Evolutionary conservation across 495 filamentous ascomycete genomes (phyloP), one percentile per base, ranked within the genome.

Genomic region (Halenospora varia): DNA sequence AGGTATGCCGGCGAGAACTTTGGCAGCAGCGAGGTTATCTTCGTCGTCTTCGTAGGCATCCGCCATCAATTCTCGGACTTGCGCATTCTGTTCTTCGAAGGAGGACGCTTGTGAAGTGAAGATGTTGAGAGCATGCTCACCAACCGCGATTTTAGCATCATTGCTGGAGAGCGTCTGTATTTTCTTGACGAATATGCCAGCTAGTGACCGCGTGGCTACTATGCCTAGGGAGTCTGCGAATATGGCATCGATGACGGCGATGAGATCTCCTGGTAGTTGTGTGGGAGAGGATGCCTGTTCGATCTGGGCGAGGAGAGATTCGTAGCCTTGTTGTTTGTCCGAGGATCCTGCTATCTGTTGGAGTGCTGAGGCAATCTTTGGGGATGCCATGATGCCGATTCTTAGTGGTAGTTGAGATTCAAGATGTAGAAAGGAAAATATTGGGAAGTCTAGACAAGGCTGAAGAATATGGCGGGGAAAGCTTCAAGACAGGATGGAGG

Each of bases 61-160:
- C 3, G 95, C 94, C 3, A 96, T 77, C 22, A 90, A 79, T 63
- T 91, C 84, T 48, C 91, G 87, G 51, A 97, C 81, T 56, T 80
- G 78, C 0, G 85, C 79, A 62, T 91, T 89, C 57, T 88, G 84
- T 70, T 97, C 90, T 71, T 97, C 95, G 64, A 89, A 89, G 3
- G 88, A 90, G 35, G 59, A 62, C 0, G 65, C 56, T 41, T 65
- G 65, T 8, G 53, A 26, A 22, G 51, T 44, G 35, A 68, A 56
- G 48, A 62, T 57, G 24, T n/a, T 17, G 10, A 68, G 60, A 25
- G 60, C 57, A 47, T 68, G 62, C 42, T 65, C 61, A 49, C 65
- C 65, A 19, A 68, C 65, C 56, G 62, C 50, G 42, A 65, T 65
- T 24, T 65, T 62, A 6, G 59, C 39, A 10, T 65, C 62, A 39